A percentile compares a stretch with the other conserved stretches of the same genome.
Evolutionary conservation across 2,329 filamentous ascomycete species (phyloP).

Genomic region (Pleomassaria siparia): DNA sequence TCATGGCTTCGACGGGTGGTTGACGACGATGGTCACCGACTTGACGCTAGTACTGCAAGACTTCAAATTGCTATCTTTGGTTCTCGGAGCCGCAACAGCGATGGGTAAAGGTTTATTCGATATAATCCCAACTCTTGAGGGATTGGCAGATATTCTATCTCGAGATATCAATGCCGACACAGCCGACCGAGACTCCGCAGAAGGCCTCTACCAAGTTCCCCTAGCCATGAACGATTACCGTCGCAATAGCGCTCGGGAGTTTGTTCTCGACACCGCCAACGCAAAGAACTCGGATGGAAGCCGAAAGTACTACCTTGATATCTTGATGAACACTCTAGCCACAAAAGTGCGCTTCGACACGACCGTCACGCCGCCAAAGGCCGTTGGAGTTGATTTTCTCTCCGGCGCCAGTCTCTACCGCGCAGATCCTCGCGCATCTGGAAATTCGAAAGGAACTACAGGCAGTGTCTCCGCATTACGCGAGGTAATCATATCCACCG

Average conservation of each 20-base stretch:
- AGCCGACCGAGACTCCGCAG: slow-evolving; percentile 45
- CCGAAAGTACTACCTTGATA: slow-evolving; percentile 55
- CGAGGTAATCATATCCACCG: slow-evolving; percentile 27
- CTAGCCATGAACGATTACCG: slow-evolving; percentile 48
- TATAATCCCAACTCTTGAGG: slow-evolving; percentile 41
- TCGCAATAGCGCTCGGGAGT: slow-evolving; percentile 57
- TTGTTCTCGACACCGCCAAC: slow-evolving; percentile 51
- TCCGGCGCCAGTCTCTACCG: slow-evolving; percentile 38
- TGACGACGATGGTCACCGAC: slow-evolving; percentile 52
- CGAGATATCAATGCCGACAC: slow-evolving; percentile 53
- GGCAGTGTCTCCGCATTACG: slow-evolving; percentile 3
- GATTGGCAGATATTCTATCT: slow-evolving; percentile 47
- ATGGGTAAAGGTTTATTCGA: slow-evolving; percentile 44
- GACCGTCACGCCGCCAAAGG: slow-evolving; percentile 55
- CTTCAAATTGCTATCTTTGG: slow-evolving; percentile 42
- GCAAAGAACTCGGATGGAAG: slow-evolving; percentile 50
- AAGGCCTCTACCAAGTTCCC: slow-evolving; percentile 58
- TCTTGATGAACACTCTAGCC: slow-evolving; percentile 61
- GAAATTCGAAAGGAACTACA: not conserved
- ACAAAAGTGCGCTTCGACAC: slow-evolving; percentile 65
- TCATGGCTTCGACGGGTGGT: slow-evolving; percentile 60
- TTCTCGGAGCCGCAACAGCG: slow-evolving; percentile 54
- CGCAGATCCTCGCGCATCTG: slow-evolving; percentile 28
- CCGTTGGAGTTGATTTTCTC: slow-evolving; percentile 41
- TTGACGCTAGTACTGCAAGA: not conserved